Conservation (phyloP, 257 asterid genomes). For the Solanum tarijense region DNA sequence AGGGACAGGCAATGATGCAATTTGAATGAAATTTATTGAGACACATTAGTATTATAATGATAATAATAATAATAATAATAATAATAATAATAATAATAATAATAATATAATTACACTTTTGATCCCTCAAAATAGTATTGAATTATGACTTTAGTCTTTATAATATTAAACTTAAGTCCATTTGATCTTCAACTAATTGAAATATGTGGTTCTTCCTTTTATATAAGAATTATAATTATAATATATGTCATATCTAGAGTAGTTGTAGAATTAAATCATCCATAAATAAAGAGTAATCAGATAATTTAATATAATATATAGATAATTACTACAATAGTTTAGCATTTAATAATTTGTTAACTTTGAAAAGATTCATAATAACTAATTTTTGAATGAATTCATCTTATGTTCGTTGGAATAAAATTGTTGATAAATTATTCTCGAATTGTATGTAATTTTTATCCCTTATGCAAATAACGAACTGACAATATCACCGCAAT, state of each 20-base stretch:
- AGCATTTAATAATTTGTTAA: background rate
- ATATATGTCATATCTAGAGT: background rate
- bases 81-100: too few relatives aligned
- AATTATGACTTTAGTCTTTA: background rate
- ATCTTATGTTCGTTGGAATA: too few relatives aligned
- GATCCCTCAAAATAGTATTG: background rate
- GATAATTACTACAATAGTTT: background rate
- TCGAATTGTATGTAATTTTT: too few relatives aligned
- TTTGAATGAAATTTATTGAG: background rate
- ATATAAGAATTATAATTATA: too few relatives aligned
- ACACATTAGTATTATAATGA: background rate
- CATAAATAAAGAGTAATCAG: background rate
- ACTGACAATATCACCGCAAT: too few relatives aligned
- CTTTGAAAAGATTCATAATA: background rate
- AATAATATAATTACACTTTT: background rate
- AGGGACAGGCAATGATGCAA: background rate
- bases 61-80: too few relatives aligned
- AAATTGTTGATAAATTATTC: too few relatives aligned
- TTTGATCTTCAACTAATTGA: background rate
- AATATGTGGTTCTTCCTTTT: background rate
- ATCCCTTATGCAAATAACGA: background rate
- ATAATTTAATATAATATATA: background rate
- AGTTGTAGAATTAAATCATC: background rate
- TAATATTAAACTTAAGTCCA: background rate
- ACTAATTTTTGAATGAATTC: background rate